These are phyloP conservation scores for Colletotrichum karsti DNA, from an alignment of 2,329 filamentous ascomycete genomes.

Conservation along the genomic window DNA sequence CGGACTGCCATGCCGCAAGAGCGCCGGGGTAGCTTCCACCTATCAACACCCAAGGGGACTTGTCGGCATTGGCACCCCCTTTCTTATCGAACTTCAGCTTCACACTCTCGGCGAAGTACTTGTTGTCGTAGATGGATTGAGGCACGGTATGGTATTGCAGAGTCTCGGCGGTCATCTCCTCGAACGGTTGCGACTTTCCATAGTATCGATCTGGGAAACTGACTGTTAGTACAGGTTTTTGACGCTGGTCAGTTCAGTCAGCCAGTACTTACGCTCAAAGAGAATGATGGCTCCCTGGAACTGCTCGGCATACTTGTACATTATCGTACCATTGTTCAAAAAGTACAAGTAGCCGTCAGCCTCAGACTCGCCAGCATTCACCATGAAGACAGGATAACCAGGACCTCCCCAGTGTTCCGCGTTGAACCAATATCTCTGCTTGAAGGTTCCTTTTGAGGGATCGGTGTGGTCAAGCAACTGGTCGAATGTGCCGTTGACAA, in stretches of 20 bases:
- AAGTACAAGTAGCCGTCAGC: not conserved
- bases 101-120: slow-evolving; percentile 35
- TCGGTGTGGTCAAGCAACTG: slow-evolving; percentile 24
- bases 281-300: slow-evolving; percentile 17
- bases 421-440: slow-evolving; percentile 25
- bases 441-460: slow-evolving; percentile 17
- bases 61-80: slow-evolving; percentile 39
- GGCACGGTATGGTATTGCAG: slow-evolving; percentile 20
- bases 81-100: slow-evolving; percentile 47
- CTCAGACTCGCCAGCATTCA: slow-evolving; percentile 7
- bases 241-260: too few species aligned
- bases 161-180: slow-evolving; percentile 22
- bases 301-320: slow-evolving; percentile 10
- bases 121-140: slow-evolving; percentile 26
- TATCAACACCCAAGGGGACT: slow-evolving; percentile 60
- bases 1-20: slow-evolving; percentile 56
- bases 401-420: slow-evolving; percentile 19
- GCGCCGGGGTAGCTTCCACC: slow-evolving; percentile 62
- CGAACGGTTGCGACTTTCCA: slow-evolving; percentile 19
- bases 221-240: not conserved
- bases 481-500: slow-evolving; percentile 5
- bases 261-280: slow-evolving; percentile 5
- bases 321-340: slow-evolving; percentile 5
- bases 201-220: slow-evolving; percentile 18
- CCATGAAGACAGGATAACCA: slow-evolving; percentile 19